These are phyloP conservation scores for Aspergillus chevalieri DNA, from an alignment of 2,329 filamentous ascomycete genomes.

Conservation along the genomic window DNA sequence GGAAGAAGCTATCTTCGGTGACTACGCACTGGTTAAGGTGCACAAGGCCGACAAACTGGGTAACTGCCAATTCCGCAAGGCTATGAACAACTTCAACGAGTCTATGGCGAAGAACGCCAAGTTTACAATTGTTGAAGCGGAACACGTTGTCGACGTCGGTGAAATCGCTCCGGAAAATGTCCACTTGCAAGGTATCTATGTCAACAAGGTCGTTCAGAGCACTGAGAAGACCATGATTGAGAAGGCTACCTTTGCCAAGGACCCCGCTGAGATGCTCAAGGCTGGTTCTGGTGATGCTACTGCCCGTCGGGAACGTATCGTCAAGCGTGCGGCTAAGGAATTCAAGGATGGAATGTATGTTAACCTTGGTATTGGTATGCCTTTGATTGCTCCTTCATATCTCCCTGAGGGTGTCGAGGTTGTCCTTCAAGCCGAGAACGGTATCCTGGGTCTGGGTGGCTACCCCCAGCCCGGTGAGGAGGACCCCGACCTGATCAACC, in stretches of 20 bases:
- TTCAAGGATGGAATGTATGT: constrained; percentile 86
- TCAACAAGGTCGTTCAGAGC: constrained; percentile 72
- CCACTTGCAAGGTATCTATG: constrained; percentile 77
- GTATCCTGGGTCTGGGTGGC: constrained; percentile 73
- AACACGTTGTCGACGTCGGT: constrained; percentile 72
- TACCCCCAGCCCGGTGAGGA: constrained; percentile 65
- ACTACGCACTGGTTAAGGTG: constrained; percentile 71
- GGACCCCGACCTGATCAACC: constrained; percentile 76
- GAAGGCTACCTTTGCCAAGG: constrained; percentile 71
- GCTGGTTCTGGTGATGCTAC: constrained; percentile 35
- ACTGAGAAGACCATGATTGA: constrained; percentile 68
- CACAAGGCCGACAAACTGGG: constrained; percentile 71
- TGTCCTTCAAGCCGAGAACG: constrained; percentile 81
- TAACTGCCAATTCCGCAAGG: constrained; percentile 72
- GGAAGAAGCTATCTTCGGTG: constrained; percentile 69
- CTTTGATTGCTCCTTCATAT: constrained; percentile 72
- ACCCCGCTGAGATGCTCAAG: constrained; percentile 44
- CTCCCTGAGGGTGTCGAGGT: constrained; percentile 64
- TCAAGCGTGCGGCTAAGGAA: constrained; percentile 70
- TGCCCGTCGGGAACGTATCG: constrained; percentile 72
- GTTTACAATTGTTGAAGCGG: constrained; percentile 75
- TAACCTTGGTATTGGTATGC: constrained; percentile 79
- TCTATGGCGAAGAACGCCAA: constrained; percentile 77
- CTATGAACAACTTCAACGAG: constrained; percentile 67
- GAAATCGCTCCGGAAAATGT: constrained; percentile 67